Evolutionary conservation across 192 early-diverging fungal genomes (phyloP).

Genomic region (Coemansia furcata): DNA sequence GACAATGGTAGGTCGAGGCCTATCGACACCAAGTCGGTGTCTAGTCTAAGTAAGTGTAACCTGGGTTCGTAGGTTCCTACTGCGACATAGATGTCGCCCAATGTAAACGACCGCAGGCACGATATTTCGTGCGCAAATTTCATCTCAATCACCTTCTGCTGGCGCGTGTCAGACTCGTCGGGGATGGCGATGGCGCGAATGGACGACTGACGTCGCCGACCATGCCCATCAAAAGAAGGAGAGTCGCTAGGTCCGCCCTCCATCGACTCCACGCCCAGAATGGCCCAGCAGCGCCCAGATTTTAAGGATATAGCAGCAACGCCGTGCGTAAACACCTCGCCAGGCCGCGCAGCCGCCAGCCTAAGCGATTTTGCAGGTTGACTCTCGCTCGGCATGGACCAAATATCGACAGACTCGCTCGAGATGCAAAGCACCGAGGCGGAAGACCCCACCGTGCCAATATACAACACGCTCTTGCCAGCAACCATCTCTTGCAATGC

Average conservation of each 20-base stretch:
- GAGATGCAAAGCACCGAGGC: constrained; percentile 19
- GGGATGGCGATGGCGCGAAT: not conserved
- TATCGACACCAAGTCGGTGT: not conserved
- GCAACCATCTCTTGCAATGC: constrained; percentile 3
- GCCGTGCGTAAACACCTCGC: constrained; percentile 28
- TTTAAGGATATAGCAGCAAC: constrained; percentile 7
- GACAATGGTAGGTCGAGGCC: not conserved
- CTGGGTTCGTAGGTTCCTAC: constrained; percentile 22
- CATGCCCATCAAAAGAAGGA: not conserved
- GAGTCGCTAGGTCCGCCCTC: not conserved
- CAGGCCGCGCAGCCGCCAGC: not conserved
- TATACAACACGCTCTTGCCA: constrained; percentile 10
- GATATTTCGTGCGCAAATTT: constrained; percentile 17
- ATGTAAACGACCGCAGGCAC: constrained; percentile 23
- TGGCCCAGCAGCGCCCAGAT: not conserved
- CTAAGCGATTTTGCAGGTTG: not conserved
- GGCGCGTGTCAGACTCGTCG: not conserved
- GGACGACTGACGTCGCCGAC: not conserved
- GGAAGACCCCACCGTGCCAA: not conserved
- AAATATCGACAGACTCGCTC: constrained; percentile 6
- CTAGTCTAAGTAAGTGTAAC: constrained; percentile 8
- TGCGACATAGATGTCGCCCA: constrained; percentile 3
- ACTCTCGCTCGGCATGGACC: not conserved
- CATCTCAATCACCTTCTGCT: not conserved
- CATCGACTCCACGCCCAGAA: not conserved